These are phyloP conservation scores for Colletotrichum agaves DNA, from an alignment of 2,329 filamentous ascomycete genomes.

Conservation along the genomic window DNA sequence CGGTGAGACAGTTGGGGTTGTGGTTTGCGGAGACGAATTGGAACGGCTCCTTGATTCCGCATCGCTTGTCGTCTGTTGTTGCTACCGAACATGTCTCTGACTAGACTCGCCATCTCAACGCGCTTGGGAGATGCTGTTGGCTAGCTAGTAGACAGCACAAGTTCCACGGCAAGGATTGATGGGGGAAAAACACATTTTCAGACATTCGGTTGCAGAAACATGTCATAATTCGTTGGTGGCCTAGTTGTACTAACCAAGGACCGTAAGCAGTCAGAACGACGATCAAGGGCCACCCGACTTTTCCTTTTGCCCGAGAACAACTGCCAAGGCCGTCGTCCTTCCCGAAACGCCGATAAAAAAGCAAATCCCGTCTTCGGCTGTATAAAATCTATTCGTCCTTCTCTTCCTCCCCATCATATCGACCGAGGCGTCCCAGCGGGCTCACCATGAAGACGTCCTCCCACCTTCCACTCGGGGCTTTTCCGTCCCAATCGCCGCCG, in stretches of 20 bases:
- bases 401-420: slow-evolving; percentile 27
- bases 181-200: no score
- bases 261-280: not conserved
- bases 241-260: not conserved
- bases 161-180: not conserved
- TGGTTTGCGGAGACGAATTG: no score
- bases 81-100: no score
- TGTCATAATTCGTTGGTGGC: slow-evolving; percentile 2
- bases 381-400: slow-evolving; percentile 8
- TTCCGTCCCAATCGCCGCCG: slow-evolving; percentile 34
- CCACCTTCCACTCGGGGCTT: slow-evolving; percentile 31
- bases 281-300: not conserved
- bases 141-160: no score
- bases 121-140: no score
- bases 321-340: not conserved
- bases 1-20: no score
- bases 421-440: slow-evolving; percentile 23
- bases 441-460: slow-evolving; percentile 36
- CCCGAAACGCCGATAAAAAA: slow-evolving; percentile 17
- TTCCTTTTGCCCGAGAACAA: not conserved
- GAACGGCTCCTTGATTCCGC: no score
- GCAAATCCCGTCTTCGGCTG: not conserved
- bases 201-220: not conserved
- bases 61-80: no score
- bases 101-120: no score